phyloP scores from a whole-genome alignment of 208 protist species.

The Trypanosoma scelopori region DNA sequence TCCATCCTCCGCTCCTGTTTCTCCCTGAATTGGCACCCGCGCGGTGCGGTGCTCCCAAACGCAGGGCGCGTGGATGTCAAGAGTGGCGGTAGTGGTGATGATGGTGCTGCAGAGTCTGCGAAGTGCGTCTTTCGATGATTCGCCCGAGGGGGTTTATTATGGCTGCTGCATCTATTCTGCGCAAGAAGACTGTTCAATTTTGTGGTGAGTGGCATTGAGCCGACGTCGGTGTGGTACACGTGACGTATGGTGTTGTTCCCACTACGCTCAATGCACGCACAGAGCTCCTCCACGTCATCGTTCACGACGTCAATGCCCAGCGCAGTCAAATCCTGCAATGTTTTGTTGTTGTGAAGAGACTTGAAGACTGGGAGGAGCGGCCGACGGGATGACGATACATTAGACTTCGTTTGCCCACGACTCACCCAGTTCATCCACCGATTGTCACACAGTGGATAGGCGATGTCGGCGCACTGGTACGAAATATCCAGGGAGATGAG shows the following conservation, averaged over 20 bases:
- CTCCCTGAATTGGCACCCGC: no score
- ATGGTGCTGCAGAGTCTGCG: no score
- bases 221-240: conserved; percentile 49
- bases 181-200: conserved; percentile 65
- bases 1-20: no score
- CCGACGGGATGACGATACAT: conserved; percentile 16
- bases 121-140: no score
- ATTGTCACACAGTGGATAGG: conserved; percentile 34
- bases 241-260: conserved; percentile 44
- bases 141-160: background rate
- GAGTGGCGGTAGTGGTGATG: no score
- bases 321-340: conserved; percentile 47
- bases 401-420: conserved; percentile 32
- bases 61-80: no score
- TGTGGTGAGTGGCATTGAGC: conserved; percentile 51
- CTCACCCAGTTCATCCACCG: background rate
- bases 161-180: conserved; percentile 29
- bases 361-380: conserved; percentile 62
- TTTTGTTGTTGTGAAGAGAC: conserved; percentile 51
- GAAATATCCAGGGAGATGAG: conserved; percentile 54
- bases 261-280: conserved; percentile 59
- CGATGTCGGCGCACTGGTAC: conserved; percentile 47
- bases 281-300: conserved; percentile 72
- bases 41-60: no score
- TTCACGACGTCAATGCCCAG: conserved; percentile 56